Conservation (phyloP, 257 asterid genomes). For the Coffea canephora region DNA sequence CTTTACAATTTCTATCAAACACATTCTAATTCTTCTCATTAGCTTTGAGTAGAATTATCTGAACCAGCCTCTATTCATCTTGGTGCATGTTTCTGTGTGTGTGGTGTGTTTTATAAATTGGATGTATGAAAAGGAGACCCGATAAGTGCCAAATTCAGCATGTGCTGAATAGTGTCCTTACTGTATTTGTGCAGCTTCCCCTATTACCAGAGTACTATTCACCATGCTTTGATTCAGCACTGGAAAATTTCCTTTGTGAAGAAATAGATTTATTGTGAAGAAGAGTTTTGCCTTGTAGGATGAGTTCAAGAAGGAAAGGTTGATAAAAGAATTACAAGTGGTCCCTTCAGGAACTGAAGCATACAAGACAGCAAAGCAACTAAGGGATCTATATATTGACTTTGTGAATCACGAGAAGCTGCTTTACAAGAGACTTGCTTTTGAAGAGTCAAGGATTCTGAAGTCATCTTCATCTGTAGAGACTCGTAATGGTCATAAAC, state of each 20-base stretch:
- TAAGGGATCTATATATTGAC: conserved; percentile 22
- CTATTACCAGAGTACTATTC: too few species aligned
- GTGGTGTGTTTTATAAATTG: too few species aligned
- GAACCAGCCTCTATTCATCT: background rate
- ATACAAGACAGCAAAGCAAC: conserved; percentile 23
- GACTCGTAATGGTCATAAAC: background rate
- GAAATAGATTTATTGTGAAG: background rate
- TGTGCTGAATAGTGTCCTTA: too few species aligned
- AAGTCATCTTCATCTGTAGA: conserved; percentile 5
- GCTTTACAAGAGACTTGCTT: conserved; percentile 20
- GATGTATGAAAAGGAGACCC: too few species aligned
- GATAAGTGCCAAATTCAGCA: too few species aligned
- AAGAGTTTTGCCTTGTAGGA: conserved; percentile 13
- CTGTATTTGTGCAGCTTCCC: too few species aligned
- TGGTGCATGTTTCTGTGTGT: background rate
- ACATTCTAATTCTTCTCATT: background rate
- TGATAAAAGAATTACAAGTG: conserved; percentile 20
- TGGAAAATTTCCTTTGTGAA: background rate
- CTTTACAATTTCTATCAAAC: background rate
- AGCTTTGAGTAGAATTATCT: background rate
- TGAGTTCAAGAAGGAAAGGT: conserved; percentile 6
- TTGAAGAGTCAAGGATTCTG: conserved; percentile 23
- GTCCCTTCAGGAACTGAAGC: conserved; percentile 31
- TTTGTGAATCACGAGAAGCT: conserved; percentile 18
- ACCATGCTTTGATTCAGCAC: too few species aligned